A percentile compares a stretch with the other conserved stretches of the same genome.
These are phyloP conservation scores for Cicer arietinum DNA, from an alignment of 306 rosid species.

Conservation along the genomic window DNA sequence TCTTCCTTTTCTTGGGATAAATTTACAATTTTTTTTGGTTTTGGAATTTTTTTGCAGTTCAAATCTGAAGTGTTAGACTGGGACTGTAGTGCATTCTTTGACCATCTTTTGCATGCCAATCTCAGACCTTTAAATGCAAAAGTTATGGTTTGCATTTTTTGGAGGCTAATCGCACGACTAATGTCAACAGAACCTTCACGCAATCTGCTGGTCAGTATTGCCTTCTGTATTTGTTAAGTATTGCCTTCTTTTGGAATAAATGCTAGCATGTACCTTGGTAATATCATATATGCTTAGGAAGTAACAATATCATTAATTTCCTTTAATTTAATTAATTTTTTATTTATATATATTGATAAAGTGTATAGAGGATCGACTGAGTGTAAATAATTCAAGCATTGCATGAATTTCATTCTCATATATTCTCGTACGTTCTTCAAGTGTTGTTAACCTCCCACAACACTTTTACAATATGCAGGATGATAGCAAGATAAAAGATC, in stretches of 20 bases:
- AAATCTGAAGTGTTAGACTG: conserved; percentile 61
- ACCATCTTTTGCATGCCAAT: conserved; percentile 54
- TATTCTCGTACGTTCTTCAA: background rate
- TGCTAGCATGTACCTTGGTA: background rate
- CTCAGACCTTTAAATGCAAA: conserved; percentile 57
- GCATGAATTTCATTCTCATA: background rate
- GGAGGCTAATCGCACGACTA: conserved; percentile 69
- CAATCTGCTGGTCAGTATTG: conserved; percentile 60
- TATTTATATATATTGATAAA: background rate
- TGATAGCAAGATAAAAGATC: conserved; percentile 60
- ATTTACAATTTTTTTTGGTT: conserved; percentile 11
- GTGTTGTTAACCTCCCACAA: conserved; percentile 24
- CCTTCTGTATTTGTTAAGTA: conserved; percentile 23
- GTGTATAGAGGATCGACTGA: background rate
- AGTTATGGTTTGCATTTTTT: conserved; percentile 70
- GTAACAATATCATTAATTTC: background rate
- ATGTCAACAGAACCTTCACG: conserved; percentile 57
- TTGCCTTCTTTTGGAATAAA: conserved; percentile 9
- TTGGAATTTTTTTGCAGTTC: conserved; percentile 58
- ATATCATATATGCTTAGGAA: background rate
- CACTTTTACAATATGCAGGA: conserved; percentile 61
- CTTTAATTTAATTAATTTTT: background rate
- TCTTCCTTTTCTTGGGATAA: conserved; percentile 15
- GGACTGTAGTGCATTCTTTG: conserved; percentile 71
- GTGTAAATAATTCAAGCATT: background rate